Percentiles rank a stretch among this genome's conserved stretches.
Conservation (phyloP, 2,329 filamentous ascomycete species). For the Rutstroemia sp. region DNA sequence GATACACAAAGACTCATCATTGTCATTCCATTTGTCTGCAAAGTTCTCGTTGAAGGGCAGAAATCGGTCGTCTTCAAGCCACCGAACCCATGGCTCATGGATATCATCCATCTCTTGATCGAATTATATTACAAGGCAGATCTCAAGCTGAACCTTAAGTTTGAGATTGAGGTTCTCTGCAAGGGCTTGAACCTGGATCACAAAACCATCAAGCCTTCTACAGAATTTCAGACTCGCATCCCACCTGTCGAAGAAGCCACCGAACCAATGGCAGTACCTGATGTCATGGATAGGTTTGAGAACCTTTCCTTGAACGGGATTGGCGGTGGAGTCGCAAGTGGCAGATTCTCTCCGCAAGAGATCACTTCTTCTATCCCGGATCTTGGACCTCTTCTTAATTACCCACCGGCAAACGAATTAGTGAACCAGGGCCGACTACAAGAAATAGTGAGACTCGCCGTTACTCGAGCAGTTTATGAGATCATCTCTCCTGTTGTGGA, state of each 20-base stretch:
- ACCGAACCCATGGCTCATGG: conserved; percentile 97
- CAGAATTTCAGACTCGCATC: conserved; percentile 73
- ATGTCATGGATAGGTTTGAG: conserved; percentile 74
- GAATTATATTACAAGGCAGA: conserved; percentile 92
- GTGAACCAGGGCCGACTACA: conserved; percentile 60
- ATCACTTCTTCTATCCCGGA: conserved; percentile 79
- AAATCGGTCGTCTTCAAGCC: conserved; percentile 85
- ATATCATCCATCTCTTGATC: conserved; percentile 83
- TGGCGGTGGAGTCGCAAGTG: conserved; percentile 57
- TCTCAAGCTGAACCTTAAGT: conserved; percentile 93
- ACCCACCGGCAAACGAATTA: conserved; percentile 75
- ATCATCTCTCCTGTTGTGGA: conserved; percentile 98
- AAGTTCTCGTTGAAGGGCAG: conserved; percentile 78
- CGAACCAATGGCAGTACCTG: conserved; percentile 43
- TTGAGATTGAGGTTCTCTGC: conserved; percentile 96
- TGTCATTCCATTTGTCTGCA: conserved; percentile 96
- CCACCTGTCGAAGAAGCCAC: conserved; percentile 54
- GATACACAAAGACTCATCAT: conserved; percentile 87
- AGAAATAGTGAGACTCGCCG: conserved; percentile 76
- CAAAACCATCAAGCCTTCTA: conserved; percentile 81
- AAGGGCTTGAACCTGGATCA: conserved; percentile 88
- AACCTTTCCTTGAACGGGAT: conserved; percentile 73
- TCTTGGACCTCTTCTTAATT: conserved; percentile 68
- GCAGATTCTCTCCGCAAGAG: conserved; percentile 67
- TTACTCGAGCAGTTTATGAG: conserved; percentile 85